Base-by-base conservation (phyloP, 2,329 filamentous ascomycete species). In the Calycina herbarum region DNA sequence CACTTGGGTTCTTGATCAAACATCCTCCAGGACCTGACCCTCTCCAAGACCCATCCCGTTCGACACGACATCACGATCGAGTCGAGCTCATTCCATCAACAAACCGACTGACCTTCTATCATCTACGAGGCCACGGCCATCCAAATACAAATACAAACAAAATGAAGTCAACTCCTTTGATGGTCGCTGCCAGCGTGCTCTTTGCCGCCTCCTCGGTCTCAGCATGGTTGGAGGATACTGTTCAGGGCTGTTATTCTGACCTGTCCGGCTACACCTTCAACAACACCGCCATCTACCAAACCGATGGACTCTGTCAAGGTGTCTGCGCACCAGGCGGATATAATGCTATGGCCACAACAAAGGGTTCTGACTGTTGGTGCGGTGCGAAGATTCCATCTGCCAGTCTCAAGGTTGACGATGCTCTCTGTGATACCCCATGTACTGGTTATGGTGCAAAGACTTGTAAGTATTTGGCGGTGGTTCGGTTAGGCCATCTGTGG, bases 341-440 rank as follows among this genome's bases (percentile, higher is more conserved):
- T n/a, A 56, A 70, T 1, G 70, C 70, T 10, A 67, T 75, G 58
- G 73, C 71, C 29, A 73, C 70, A n/a, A 70, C 67, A 10, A 68
- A 70, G 27, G 60, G 51, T 10, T 67, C 56, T 6, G 67, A 69
- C n/a, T 77, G 75, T 65, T 76, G 68, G 62, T 77, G 75, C 62
- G 74, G 74, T 61, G 56, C 72, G 17, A 62, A 63, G 11, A 27
- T 76, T n/a, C 75, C 75, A 20, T 67, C 72, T 8, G 27, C 61
- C 1, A 57, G 65, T 4, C 64, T 51, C 24, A 64, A 70, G 27
- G 71, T 70, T 15, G 69, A 68, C 40, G 62, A 70, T 48, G 59
- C 63, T 1, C 58, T 68, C 1, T 77, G 75, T 45, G 64, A 70
- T 56, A 66, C 61, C 29, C 51, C 61, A 31, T 77, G 75, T 61